Base-by-base conservation (phyloP, 345 rosid genomes). In the Cochlearia excelsa region DNA sequence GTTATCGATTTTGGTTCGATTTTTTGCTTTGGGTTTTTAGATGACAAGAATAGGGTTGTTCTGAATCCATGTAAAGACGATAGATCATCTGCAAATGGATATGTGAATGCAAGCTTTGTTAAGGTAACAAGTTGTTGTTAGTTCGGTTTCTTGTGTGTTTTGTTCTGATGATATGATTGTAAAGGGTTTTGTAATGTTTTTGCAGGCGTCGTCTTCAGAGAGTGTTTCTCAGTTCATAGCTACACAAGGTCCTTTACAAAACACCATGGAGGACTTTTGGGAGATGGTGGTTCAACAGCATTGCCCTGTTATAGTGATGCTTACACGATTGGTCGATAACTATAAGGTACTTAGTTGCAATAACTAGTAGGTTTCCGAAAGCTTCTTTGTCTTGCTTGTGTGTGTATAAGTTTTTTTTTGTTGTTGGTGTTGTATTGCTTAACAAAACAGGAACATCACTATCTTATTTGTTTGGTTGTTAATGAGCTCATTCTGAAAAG, bases 211-310 rank as follows among this genome's bases (percentile, higher is more conserved):
- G 41, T 78, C 88, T 0, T 77, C 79, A 4, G 88, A 83, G 64
- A 69, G 53, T n/a, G 29, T 85, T 59, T 80, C 91, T 68, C 73
- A 26, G 75, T 93, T 89, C 68, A 89, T 93, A 68, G 95, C 97
- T 51, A 85, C 97, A 0, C 99, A 93, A 75, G 97, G 95, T 59
- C 99, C 97, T 28, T 35, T 93, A 26, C 81, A 75, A 4, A 79
- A 77, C 46, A 89, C 95, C 33, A 69, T 46, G n/a, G 95, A 89
- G 75, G 97, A 93, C 59, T 87, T 89, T 69, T 93, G 99, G 99
- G 94, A 85, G 82, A 85, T 89, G 99, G 82, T 85, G 0, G 66
- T 89, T 33, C 99, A 89, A 60, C 60, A 67, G 46, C 87, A 73
- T 65, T 93, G 88, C 73, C 97, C 97, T 5, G 76, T 75, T 35